Evolutionary conservation across 2,329 filamentous ascomycete genomes (phyloP), one percentile per base, ranked within the genome.

Genomic region (Xenoacremonium recifei): DNA sequence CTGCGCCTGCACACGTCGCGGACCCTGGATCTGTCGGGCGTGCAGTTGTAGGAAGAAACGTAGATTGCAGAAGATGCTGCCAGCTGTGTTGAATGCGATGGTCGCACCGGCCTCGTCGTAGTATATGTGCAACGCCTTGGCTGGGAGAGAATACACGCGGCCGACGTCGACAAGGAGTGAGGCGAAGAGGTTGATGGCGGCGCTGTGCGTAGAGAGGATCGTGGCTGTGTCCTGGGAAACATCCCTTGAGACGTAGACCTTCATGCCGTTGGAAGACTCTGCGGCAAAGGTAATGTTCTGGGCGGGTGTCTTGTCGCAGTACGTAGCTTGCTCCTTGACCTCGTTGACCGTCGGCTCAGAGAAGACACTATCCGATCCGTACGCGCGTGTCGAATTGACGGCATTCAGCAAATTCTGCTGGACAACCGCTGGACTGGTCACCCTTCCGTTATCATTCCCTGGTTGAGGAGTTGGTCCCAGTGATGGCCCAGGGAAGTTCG

Each of bases 1-100:
- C 40, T 75, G 68, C 3, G 63, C 62, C 18, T 35, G 59, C n/a
- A n/a, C n/a, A n/a, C n/a, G n/a, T 17, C 38, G 52, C 32, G 17
- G 62, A 36, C 43, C 67, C 36, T 50, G 56, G 35, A 81, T 63
- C 48, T 72, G 65, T 12, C 68, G 58, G 33, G 80, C 72, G 59
- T 97, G 92, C 21, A 96, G 67, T 58, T 92, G 83, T 46, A 85
- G 68, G 63, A 91, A 97, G 71, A 89, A 96, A 15, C 88, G 77
- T 50, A 95, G 77, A 60, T 99, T 99, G 73, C 90, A 96, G 70
- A 97, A 99, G 21, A 99, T 79, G 56, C 85, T 89, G 27, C 92
- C 91, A 29, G 77, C 80, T 7, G 80, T 79, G 62, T 99, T 99
- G 74, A 99, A 99, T 0, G 92, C 93, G 49, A 99, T 96, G 0